phyloP scores from a whole-genome alignment of 371 early-diverging fungal genomes.

The Rhizopus arrhizus region DNA sequence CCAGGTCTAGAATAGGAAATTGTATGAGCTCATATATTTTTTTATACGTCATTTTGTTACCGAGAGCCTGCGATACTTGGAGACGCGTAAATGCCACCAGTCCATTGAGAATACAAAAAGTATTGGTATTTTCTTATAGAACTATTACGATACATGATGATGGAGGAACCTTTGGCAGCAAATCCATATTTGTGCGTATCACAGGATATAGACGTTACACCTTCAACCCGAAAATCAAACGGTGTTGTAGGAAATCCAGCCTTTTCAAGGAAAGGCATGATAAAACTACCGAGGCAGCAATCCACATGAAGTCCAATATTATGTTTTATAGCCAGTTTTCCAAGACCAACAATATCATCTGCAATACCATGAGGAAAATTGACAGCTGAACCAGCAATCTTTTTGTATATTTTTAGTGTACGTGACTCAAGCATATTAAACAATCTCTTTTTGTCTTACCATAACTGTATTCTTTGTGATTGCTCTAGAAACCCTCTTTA shows the following conservation, averaged over 20 bases:
- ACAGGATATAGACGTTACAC: conserved; percentile 94
- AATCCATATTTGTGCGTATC: conserved; percentile 98
- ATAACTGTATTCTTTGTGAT: conserved; percentile 92
- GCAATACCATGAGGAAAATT: conserved; percentile 94
- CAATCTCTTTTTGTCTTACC: conserved; percentile 36
- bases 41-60: conserved; percentile 23
- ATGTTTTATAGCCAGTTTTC: conserved; percentile 79
- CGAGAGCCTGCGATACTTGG: conserved; percentile 93
- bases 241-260: conserved; percentile 83
- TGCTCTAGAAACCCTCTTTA: conserved; percentile 71
- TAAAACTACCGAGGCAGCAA: conserved; percentile 95
- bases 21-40: background rate
- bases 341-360: conserved; percentile 87
- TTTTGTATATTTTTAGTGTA: conserved; percentile 1
- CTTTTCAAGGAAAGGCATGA: conserved; percentile 91
- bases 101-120: conserved; percentile 89
- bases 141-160: conserved; percentile 86
- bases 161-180: conserved; percentile 96
- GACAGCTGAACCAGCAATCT: conserved; percentile 89
- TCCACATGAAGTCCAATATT: conserved; percentile 93
- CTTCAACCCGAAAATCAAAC: conserved; percentile 91
- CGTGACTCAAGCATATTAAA: background rate
- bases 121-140: conserved; percentile 88
- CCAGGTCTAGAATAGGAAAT: conserved; percentile 66
- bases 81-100: conserved; percentile 95